Evolutionary conservation across 1,284 basidiomycete species (phyloP), one percentile per base, ranked within the genome.

Genomic region (Rhodotorula sp.): DNA sequence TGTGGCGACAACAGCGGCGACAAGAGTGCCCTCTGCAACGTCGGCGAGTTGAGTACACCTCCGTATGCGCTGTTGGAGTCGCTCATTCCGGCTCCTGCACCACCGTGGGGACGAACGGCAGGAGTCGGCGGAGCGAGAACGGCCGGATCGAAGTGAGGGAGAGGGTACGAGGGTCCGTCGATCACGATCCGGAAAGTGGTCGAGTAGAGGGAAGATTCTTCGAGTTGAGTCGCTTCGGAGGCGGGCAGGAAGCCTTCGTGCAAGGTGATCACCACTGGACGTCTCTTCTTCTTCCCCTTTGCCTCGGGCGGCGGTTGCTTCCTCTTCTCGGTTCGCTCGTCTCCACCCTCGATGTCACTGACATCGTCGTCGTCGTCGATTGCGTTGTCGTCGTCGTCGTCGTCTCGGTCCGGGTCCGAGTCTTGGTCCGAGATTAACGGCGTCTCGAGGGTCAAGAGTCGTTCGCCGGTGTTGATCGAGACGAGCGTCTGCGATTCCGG

Each of bases 1-100:
- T 76, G 63, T 0, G 74, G 74, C 20, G 67, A 69, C 46, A 75
- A 48, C 5, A 73, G 39, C n/a, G 74, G 74, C 2, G 62, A 65
- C 3, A 71, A 54, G 48, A 73, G 67, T 0, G 69, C 72, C 16
- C 74, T 58, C 49, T 73, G 72, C 5, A 76, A 46, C 2, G 74
- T 73, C 20, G 74, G 74, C 6, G 71, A 73, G 57, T 71, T 71
- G 46, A 71, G 58, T 10, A 67, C 31, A 14, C 54, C 31, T 3
- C 49, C 62, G 29, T 54, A 60, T 6, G 69, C 60, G 7, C 43
- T 43, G 3, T 48, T 34, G 20, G 56, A 60, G 54, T 21, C 23
- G 20, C 18, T 26, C 31, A 39, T 23, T 16, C 12, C 23, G 2
- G n/a, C 16, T 16, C 62, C 43, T 2, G 52, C 16, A 14, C 52